Conservation (phyloP, 2,329 filamentous ascomycete genomes). For the Fusarium verticillioides region DNA sequence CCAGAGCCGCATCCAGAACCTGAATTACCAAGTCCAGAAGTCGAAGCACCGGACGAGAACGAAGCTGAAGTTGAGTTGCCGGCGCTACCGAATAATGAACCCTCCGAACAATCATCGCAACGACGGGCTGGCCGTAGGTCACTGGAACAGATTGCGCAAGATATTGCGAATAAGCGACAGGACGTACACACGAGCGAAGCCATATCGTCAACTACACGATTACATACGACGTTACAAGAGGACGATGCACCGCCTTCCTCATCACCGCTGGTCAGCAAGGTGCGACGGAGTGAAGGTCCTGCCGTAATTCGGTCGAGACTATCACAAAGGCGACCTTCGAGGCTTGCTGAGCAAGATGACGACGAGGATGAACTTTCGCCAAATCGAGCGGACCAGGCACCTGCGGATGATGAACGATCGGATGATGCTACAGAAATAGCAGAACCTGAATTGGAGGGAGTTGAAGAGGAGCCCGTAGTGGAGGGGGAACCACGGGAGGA, state of each 20-base stretch:
- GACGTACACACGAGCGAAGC: conserved; percentile 51
- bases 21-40: conserved; percentile 22
- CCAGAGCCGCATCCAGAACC: not conserved
- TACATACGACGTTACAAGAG: conserved; percentile 55
- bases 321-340: conserved; percentile 37
- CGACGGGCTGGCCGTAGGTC: conserved; percentile 21
- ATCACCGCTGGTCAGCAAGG: conserved; percentile 59
- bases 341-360: conserved; percentile 33
- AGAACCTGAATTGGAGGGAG: not conserved
- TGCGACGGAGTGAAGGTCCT: conserved; percentile 49
- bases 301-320: conserved; percentile 48
- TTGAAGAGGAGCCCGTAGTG: conserved; percentile 37
- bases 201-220: conserved; percentile 54
- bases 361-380: conserved; percentile 51
- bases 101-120: conserved; percentile 17
- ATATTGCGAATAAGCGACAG: conserved; percentile 62
- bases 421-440: conserved; percentile 11
- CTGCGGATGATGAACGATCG: conserved; percentile 25
- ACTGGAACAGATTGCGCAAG: conserved; percentile 52
- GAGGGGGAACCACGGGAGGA: conserved; percentile 32
- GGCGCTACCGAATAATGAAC: conserved; percentile 24
- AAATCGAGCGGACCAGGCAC: conserved; percentile 26
- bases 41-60: not conserved
- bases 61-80: conserved; percentile 39
- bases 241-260: conserved; percentile 47